A percentile compares a stretch with the other conserved stretches of the same genome.
phyloP scores from a whole-genome alignment of 2,329 filamentous ascomycete species.

The Leptographium radiaticola region DNA sequence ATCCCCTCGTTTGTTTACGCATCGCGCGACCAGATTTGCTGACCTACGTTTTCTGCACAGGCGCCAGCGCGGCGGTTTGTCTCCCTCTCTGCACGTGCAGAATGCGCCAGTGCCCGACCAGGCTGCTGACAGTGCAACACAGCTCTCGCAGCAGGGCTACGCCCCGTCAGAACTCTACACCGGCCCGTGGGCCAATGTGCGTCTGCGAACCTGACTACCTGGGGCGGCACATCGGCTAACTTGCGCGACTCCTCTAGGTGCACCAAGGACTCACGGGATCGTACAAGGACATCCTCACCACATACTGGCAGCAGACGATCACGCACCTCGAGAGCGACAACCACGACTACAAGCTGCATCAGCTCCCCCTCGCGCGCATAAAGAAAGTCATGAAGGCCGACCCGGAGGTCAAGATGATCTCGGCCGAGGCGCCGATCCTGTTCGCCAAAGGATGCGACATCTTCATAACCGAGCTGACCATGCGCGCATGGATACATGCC shows the following conservation, averaged over 20 bases:
- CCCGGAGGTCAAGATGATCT: conserved; percentile 99
- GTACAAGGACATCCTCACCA: conserved; percentile 94
- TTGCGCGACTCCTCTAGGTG: conserved; percentile 43
- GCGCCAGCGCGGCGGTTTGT: conserved; percentile 56
- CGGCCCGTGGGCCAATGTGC: conserved; percentile 87
- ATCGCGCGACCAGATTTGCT: conserved; percentile 11
- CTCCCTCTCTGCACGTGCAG: conserved; percentile 1
- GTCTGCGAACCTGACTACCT: conserved; percentile 13
- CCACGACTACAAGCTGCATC: conserved; percentile 97
- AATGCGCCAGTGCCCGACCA: background rate
- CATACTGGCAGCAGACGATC: conserved; percentile 98
- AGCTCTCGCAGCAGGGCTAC: conserved; percentile 79
- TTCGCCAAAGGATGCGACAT: conserved; percentile 99
- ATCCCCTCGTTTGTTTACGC: background rate
- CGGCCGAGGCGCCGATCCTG: conserved; percentile 89
- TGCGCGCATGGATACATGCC: conserved; percentile 98
- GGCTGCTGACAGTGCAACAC: conserved; percentile 11
- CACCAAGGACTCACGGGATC: conserved; percentile 87
- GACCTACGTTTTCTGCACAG: conserved; percentile 23
- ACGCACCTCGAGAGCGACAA: conserved; percentile 87
- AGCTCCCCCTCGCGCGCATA: conserved; percentile 91
- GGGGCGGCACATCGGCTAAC: conserved; percentile 7
- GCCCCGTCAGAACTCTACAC: conserved; percentile 90
- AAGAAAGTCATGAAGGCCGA: conserved; percentile 99
- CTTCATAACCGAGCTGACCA: conserved; percentile 96